Evolutionary conservation across 768 basidiomycete species (phyloP).

Genomic region (Coprinopsis sp.): DNA sequence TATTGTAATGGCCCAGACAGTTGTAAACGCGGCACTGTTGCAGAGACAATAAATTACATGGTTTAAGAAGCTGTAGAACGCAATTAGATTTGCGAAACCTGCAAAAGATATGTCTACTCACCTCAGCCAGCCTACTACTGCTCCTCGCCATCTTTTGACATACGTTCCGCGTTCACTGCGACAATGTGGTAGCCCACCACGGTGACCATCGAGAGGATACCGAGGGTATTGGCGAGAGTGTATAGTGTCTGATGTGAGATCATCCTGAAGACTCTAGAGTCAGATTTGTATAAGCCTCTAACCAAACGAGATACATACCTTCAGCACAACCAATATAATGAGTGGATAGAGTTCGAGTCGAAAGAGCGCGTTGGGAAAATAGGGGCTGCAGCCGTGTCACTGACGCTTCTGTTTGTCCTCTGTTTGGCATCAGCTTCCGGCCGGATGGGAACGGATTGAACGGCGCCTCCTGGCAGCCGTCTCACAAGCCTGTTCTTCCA

Average conservation of each 20-base stretch:
- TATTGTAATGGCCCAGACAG: too few relatives aligned
- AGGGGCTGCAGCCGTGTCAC: conserved; percentile 8
- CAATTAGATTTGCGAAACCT: not conserved
- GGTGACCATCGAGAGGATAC: conserved; percentile 79
- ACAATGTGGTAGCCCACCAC: conserved; percentile 89
- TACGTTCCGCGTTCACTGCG: conserved; percentile 61
- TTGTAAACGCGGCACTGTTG: too few relatives aligned
- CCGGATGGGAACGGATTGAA: conserved; percentile 33
- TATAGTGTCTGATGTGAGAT: conserved; percentile 80
- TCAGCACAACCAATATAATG: conserved; percentile 4
- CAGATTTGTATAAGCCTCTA: not conserved
- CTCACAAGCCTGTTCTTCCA: conserved; percentile 13
- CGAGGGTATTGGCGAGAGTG: conserved; percentile 77
- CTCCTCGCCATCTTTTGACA: conserved; percentile 7
- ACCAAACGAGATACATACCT: not conserved
- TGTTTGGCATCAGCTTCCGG: conserved; percentile 24
- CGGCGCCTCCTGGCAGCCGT: conserved; percentile 3
- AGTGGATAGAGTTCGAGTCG: conserved; percentile 4
- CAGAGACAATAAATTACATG: not conserved
- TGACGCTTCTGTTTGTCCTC: conserved; percentile 23
- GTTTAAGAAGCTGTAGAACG: too few relatives aligned
- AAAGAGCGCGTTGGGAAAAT: not conserved
- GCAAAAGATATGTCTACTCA: not conserved
- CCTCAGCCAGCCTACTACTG: not conserved
- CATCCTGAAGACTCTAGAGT: conserved; percentile 39